Percentiles rank a stretch among this genome's conserved stretches.
Conservation (phyloP, 1,139 yeast genomes). For the Candida sp. region DNA sequence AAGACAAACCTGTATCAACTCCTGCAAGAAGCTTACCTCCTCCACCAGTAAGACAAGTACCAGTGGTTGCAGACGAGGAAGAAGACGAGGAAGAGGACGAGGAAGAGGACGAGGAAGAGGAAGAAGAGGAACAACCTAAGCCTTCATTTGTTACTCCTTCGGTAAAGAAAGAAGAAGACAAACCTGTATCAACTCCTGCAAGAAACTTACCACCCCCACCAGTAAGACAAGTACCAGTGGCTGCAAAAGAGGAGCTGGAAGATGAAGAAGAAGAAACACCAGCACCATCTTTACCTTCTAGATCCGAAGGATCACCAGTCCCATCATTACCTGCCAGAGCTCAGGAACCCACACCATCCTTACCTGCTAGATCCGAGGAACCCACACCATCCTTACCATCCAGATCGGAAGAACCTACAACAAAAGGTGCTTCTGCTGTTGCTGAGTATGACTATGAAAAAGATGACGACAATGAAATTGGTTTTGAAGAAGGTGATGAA, state of each 20-base stretch:
- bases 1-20: conserved; percentile 13
- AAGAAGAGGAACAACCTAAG: conserved; percentile 21
- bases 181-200: conserved; percentile 16
- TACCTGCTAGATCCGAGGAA: conserved; percentile 15
- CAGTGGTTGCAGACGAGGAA: conserved; percentile 13
- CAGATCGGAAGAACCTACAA: conserved; percentile 15
- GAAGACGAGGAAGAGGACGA: conserved; percentile 18
- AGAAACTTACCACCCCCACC: conserved; percentile 20
- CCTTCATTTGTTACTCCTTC: conserved; percentile 22
- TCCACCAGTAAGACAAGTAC: conserved; percentile 13
- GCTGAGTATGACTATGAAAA: conserved; percentile 69
- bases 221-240: conserved; percentile 11
- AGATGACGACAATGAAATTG: conserved; percentile 75
- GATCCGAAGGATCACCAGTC: conserved; percentile 10
- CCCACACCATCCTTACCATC: conserved; percentile 17
- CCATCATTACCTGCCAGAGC: conserved; percentile 12
- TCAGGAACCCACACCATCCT: conserved; percentile 11
- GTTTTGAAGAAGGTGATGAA: conserved; percentile 61
- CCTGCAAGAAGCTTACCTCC: conserved; percentile 18
- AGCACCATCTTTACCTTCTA: conserved; percentile 14
- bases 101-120: conserved; percentile 14
- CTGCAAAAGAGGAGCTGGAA: conserved; percentile 16
- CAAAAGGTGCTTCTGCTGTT: conserved; percentile 39
- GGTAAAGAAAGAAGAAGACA: conserved; percentile 18
- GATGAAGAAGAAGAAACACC: conserved; percentile 14